A percentile compares a stretch with the other conserved stretches of the same genome.
Evolutionary conservation across 73 alveolate species (phyloP).

Genomic region (Paraurostyla sp.): DNA sequence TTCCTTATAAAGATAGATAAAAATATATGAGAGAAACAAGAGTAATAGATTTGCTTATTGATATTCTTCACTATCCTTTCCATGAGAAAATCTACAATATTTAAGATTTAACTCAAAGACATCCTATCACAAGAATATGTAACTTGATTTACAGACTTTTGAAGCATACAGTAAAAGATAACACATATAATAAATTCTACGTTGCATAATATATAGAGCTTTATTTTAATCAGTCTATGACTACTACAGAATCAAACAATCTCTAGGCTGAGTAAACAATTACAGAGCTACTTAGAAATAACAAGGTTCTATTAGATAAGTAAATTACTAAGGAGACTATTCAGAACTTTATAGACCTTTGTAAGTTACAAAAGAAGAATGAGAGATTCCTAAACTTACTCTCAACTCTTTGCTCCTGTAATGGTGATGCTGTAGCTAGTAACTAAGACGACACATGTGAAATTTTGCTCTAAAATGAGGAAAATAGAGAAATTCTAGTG

Average conservation of each 20-base stretch:
- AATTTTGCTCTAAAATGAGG: conserved; percentile 63
- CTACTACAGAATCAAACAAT: conserved; percentile 66
- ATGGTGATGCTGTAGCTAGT: conserved; percentile 71
- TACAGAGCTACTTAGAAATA: conserved; percentile 59
- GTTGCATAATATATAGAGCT: conserved; percentile 68
- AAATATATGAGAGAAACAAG: conserved; percentile 68
- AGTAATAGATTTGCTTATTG: conserved; percentile 62
- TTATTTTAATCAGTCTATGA: conserved; percentile 64
- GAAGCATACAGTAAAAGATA: conserved; percentile 53
- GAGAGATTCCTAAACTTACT: conserved; percentile 68
- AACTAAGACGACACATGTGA: conserved; percentile 71
- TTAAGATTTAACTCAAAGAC: conserved; percentile 57
- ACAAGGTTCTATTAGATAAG: conserved; percentile 67
- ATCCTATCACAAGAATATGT: conserved; percentile 64
- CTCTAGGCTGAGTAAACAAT: conserved; percentile 66
- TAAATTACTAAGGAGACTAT: conserved; percentile 67
- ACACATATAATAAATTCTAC: conserved; percentile 59
- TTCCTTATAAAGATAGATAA: conserved; percentile 55
- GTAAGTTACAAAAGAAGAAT: conserved; percentile 60
- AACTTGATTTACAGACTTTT: conserved; percentile 60
- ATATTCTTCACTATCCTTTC: conserved; percentile 66
- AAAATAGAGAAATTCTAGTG: conserved; percentile 43
- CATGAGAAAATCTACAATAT: conserved; percentile 24
- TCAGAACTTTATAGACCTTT: conserved; percentile 57
- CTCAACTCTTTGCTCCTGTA: conserved; percentile 65